phyloP scores from a whole-genome alignment of 352 stramenopile species.

The Phytophthora pluvialis region DNA sequence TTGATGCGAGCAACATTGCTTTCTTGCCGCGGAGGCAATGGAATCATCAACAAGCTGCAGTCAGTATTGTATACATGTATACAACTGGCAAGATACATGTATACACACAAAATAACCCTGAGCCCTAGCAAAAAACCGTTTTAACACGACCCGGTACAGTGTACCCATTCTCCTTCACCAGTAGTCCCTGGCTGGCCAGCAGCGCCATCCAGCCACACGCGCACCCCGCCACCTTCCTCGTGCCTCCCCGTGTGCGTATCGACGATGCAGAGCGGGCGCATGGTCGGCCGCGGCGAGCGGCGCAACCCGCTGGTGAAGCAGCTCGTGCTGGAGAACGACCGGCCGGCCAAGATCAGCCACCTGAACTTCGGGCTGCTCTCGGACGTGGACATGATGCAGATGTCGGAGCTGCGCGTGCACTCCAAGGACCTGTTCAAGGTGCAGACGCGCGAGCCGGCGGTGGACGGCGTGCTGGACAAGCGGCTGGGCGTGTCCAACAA shows the following conservation, averaged over 20 bases:
- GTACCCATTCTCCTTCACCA: slow-evolving; percentile 16
- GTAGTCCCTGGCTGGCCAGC: slow-evolving; percentile 2
- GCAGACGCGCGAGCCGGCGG: slow-evolving; percentile 92
- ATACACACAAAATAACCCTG: too few relatives aligned
- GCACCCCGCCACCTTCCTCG: not conserved
- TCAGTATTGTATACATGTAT: too few relatives aligned
- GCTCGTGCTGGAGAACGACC: slow-evolving; percentile 89
- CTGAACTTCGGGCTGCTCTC: slow-evolving; percentile 98
- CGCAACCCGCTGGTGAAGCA: slow-evolving; percentile 91
- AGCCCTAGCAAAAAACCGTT: too few relatives aligned
- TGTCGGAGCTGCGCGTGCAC: slow-evolving; percentile 95
- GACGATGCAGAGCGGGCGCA: slow-evolving; percentile 47
- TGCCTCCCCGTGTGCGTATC: too few relatives aligned
- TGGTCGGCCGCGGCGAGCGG: slow-evolving; percentile 48
- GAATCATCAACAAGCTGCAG: too few relatives aligned
- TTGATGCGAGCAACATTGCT: too few relatives aligned
- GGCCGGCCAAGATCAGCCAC: slow-evolving; percentile 95
- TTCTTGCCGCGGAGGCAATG: too few relatives aligned
- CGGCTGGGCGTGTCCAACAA: slow-evolving; percentile 98
- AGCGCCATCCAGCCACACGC: not conserved
- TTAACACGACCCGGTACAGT: not conserved
- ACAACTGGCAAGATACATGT: too few relatives aligned
- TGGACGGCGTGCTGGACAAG: slow-evolving; percentile 96
- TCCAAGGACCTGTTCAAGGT: slow-evolving; percentile 97
- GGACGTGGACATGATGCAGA: slow-evolving; percentile 95